Evolutionary conservation across 805 yeast species (phyloP), one percentile per base, ranked within the genome.

Genomic region (Kockiozyma suomiensis): DNA sequence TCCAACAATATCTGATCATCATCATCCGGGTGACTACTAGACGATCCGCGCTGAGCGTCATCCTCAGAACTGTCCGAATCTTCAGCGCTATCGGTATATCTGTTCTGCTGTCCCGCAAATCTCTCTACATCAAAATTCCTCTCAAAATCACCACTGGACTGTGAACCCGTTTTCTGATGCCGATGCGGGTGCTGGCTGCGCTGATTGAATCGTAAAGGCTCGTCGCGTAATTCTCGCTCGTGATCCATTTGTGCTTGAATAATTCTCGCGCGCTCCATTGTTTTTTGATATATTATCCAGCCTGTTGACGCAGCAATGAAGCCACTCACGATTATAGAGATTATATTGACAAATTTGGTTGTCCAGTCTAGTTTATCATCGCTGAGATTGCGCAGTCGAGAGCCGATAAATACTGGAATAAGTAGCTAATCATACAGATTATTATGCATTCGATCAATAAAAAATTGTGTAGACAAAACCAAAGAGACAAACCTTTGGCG

Each of bases 401-500:
- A 60, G 15, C 68, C 68, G 41, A 65, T 64, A 42, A 65, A 65
- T 4, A 48, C 60, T 13, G 61, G 63, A 21, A 65, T 58, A 10
- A 65, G 48, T 12, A 65, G 49, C 62, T 64, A 38, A 10, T 6
- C 26, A 26, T 7, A 23, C 4, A 15, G 4, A 19, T 12, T 13
- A 19, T n/a, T 17, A 15, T 3, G 3, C n/a, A 15, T 33, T 17
- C 26, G 12, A 7, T 3, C 23, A 21, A 8, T 8, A 17, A n/a
- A 23, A 7, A 30, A 37, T n/a, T n/a, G n/a, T n/a, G n/a, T n/a
- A n/a, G n/a, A n/a, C n/a, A 25, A 12, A 10, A 17, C 17, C 19
- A 40, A 17, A 28, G 10, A 21, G 13, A 28, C 47, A 2, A 21
- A 60, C 65, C 63, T 66, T 94, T 6, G 98, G 98, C 0, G 96